Evolutionary conservation across 352 stramenopile species (phyloP), one percentile per base, ranked within the genome.

Genomic region (Globisporangium nodosum): DNA sequence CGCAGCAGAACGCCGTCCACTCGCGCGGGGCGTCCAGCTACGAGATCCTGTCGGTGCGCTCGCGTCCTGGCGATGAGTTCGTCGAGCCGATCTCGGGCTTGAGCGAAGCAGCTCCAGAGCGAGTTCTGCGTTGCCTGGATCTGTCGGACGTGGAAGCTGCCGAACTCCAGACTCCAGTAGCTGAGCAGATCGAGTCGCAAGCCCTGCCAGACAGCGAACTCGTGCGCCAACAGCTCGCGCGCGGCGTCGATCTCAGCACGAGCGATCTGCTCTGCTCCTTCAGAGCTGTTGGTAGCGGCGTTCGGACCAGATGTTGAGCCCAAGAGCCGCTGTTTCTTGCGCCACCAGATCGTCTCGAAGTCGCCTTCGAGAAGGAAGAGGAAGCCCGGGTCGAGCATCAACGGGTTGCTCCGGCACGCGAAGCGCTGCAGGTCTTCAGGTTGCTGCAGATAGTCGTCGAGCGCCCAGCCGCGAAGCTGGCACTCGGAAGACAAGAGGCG

Each of bases 401-500:
- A 27, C 2, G 20, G 47, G n/a, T 57, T 40, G 13, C 42, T 42
- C 3, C 12, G 13, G 0, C 7, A 13, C 12, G 18, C 21, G 37
- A 61, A 74, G n/a, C 49, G 70, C 8, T 71, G 46, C 18, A 87
- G 60, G 31, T 84, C 65, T 0, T 61, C 56, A 5, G 56, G 54
- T 0, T 68, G 60, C 20, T 71, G 35, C 2, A 87, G 24, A 51
- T 78, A 87, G 15, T 75, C 74, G 43, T 90, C 77, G 9, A 92
- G 68, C 27, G 87, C 71, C 79, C 79, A 92, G 18, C 81, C 81
- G 52, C 64, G 53, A 6, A 63, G 54, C 16, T 87, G 73, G 31
- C 81, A 92, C 12, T 92, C 79, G 3, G 77, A 73, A 2, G 73
- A 78, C 20, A 73, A 70, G 45, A 92, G 54, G 15, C 81, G 75